phyloP scores from a whole-genome alignment of 1,139 yeast species.

The Diutina neorugosa region DNA sequence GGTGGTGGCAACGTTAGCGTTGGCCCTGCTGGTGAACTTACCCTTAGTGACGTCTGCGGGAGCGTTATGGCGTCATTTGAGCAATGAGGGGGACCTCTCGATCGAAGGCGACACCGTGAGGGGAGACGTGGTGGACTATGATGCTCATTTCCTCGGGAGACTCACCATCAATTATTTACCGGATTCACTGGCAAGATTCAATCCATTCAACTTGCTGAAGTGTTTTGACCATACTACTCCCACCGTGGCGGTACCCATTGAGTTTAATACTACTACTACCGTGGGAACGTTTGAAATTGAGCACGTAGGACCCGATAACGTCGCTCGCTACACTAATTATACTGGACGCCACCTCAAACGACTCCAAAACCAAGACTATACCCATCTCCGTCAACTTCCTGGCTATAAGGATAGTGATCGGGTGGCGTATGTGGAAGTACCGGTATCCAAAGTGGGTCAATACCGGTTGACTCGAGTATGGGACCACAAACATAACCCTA shows the following conservation, averaged over 20 bases:
- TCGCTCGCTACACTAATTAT: slow-evolving; percentile 37
- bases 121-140: slow-evolving; percentile 40
- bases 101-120: slow-evolving; percentile 46
- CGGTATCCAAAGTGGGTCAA: slow-evolving; percentile 57
- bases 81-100: slow-evolving; percentile 48
- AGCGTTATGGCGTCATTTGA: slow-evolving; percentile 36
- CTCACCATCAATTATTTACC: slow-evolving; percentile 84
- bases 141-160: slow-evolving; percentile 72
- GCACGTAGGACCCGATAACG: slow-evolving; percentile 45
- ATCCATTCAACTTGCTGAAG: slow-evolving; percentile 43
- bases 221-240: slow-evolving; percentile 33
- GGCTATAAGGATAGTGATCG: slow-evolving; percentile 18
- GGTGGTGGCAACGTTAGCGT: slow-evolving; percentile 14
- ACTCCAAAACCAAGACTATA: slow-evolving; percentile 29
- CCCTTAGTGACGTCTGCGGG: slow-evolving; percentile 23
- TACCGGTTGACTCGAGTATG: slow-evolving; percentile 56
- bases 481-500: slow-evolving; percentile 52
- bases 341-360: slow-evolving; percentile 43
- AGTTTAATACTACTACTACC: slow-evolving; percentile 69
- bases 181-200: slow-evolving; percentile 76
- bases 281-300: slow-evolving; percentile 58
- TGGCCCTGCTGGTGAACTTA: slow-evolving; percentile 27
- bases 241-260: slow-evolving; percentile 49
- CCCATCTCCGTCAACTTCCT: slow-evolving; percentile 17
- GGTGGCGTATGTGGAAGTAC: slow-evolving; percentile 40